These are phyloP conservation scores for Trametes coccinea DNA, from an alignment of 768 basidiomycete genomes.

Conservation along the genomic window DNA sequence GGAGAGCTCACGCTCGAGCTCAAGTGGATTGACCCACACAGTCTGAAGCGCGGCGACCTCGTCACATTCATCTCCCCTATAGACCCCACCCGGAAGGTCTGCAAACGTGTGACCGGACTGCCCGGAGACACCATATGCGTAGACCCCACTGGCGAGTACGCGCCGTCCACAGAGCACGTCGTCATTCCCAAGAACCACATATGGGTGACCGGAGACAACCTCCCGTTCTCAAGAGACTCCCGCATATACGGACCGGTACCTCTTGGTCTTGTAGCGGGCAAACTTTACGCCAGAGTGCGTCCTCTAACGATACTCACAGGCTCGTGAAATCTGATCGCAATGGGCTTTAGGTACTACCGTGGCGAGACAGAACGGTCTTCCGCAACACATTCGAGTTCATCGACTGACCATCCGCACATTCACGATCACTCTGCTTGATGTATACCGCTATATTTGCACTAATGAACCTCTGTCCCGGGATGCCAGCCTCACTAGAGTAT, in stretches of 20 bases:
- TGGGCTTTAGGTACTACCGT: constrained; percentile 31
- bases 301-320: background rate
- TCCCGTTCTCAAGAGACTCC: constrained; percentile 81
- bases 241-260: constrained; percentile 92
- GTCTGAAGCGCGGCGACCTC: constrained; percentile 73
- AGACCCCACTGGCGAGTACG: constrained; percentile 73
- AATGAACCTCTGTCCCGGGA: background rate
- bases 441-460: background rate
- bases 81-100: constrained; percentile 65
- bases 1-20: constrained; percentile 70
- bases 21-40: constrained; percentile 51
- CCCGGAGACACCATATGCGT: constrained; percentile 89
- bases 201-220: constrained; percentile 92
- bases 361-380: constrained; percentile 27
- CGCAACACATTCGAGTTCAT: constrained; percentile 34
- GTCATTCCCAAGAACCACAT: constrained; percentile 82
- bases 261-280: constrained; percentile 71
- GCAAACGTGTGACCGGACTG: constrained; percentile 88
- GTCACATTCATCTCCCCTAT: constrained; percentile 71
- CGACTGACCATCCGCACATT: constrained; percentile 7
- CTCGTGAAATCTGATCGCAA: background rate
- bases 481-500: no score
- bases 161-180: constrained; percentile 71
- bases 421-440: no score
- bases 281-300: constrained; percentile 63